phyloP scores from a whole-genome alignment of 1,284 basidiomycete genomes.

The Phellinidium pouzarii region DNA sequence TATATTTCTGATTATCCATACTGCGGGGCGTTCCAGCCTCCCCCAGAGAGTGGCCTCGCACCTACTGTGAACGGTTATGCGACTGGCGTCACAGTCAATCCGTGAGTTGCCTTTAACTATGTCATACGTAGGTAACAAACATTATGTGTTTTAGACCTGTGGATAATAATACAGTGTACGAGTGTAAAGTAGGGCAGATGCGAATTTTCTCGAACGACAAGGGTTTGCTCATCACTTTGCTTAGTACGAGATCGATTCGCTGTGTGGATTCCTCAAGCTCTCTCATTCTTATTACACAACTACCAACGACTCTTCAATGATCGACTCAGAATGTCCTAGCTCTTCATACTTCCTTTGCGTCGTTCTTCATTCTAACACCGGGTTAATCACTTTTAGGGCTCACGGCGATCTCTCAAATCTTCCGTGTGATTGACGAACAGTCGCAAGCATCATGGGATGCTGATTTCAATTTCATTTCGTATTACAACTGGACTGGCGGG shows the following conservation, averaged over 20 bases:
- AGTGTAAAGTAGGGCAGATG: slow-evolving; percentile 56
- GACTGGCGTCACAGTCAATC: slow-evolving; percentile 59
- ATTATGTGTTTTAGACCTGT: slow-evolving; percentile 42
- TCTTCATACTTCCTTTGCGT: background rate
- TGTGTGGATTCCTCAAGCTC: slow-evolving; percentile 71
- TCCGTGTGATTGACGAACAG: slow-evolving; percentile 70
- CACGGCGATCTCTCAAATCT: slow-evolving; percentile 62
- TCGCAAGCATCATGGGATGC: slow-evolving; percentile 65
- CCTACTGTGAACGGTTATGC: slow-evolving; percentile 62
- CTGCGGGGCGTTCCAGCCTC: slow-evolving; percentile 72
- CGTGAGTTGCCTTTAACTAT: slow-evolving; percentile 37
- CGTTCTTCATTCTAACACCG: background rate
- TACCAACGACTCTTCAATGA: slow-evolving; percentile 63
- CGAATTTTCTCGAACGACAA: background rate
- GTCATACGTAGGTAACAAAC: background rate
- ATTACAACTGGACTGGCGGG: slow-evolving; percentile 74
- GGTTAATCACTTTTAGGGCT: slow-evolving; percentile 41
- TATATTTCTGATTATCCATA: slow-evolving; percentile 70
- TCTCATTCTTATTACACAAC: slow-evolving; percentile 65
- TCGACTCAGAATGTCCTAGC: slow-evolving; percentile 57
- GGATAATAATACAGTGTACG: slow-evolving; percentile 62
- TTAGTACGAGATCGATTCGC: slow-evolving; percentile 70
- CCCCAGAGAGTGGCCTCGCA: slow-evolving; percentile 58
- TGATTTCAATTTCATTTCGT: slow-evolving; percentile 65
- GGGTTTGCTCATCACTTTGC: background rate